Conservation (phyloP, 176 grass and related monocot species). For the Luzula sylvatica region DNA sequence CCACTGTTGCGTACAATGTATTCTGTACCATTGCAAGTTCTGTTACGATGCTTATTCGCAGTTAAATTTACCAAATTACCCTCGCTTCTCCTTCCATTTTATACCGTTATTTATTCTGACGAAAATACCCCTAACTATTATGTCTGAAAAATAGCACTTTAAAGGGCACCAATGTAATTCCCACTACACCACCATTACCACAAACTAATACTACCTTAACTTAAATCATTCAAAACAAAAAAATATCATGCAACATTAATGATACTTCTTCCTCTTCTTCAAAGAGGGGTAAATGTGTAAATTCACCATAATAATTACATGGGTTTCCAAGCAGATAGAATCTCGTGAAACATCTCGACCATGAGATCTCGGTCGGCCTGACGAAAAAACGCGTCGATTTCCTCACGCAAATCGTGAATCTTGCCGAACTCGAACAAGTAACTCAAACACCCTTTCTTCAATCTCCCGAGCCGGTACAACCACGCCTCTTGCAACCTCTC, state of each 20-base stretch:
- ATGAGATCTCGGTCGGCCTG: slow-evolving; percentile 61
- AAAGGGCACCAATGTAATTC: too few species aligned
- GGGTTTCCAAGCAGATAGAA: slow-evolving; percentile 62
- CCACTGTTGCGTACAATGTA: too few species aligned
- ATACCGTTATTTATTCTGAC: too few species aligned
- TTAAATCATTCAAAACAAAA: not conserved
- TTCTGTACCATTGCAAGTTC: not conserved
- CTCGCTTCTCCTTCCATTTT: not conserved
- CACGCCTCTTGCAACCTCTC: slow-evolving; percentile 76
- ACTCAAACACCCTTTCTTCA: slow-evolving; percentile 76
- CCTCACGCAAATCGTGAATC: slow-evolving; percentile 70
- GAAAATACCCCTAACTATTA: too few species aligned
- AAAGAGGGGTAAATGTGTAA: not conserved
- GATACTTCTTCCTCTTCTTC: not conserved
- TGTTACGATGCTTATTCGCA: slow-evolving; percentile 5
- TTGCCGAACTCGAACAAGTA: slow-evolving; percentile 87
- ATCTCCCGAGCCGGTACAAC: slow-evolving; percentile 42
- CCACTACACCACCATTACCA: not conserved
- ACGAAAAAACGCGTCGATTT: slow-evolving; percentile 61
- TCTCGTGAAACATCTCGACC: slow-evolving; percentile 82
- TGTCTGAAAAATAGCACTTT: too few species aligned
- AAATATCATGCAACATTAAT: not conserved
- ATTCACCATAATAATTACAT: slow-evolving; percentile 24
- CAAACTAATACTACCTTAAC: not conserved
- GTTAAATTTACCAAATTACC: not conserved